phyloP scores from a whole-genome alignment of 371 early-diverging fungal species.

The Amoeboaphelidium protococcarum region DNA sequence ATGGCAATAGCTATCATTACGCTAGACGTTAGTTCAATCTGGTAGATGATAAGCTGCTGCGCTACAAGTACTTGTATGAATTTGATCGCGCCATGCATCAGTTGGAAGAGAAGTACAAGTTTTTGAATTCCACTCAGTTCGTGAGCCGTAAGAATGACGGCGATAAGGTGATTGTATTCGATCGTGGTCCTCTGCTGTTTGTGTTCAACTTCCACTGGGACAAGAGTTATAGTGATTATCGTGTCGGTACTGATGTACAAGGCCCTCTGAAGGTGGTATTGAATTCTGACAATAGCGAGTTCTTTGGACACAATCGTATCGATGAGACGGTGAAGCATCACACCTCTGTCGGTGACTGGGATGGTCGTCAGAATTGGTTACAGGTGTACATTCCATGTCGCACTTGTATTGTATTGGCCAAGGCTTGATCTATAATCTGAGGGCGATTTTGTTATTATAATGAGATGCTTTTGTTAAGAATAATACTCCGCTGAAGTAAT shows the following conservation, averaged over 20 bases:
- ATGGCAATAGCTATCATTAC: conserved; percentile 57
- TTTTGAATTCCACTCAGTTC: conserved; percentile 32
- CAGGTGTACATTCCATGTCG: conserved; percentile 12
- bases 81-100: conserved; percentile 64
- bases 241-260: conserved; percentile 28
- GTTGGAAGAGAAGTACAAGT: conserved; percentile 33
- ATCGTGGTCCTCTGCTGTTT: conserved; percentile 54
- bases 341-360: conserved; percentile 22
- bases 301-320: conserved; percentile 53
- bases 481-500: no score
- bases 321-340: conserved; percentile 1
- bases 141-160: conserved; percentile 69
- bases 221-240: conserved; percentile 56
- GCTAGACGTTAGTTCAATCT: conserved; percentile 82
- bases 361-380: conserved; percentile 35
- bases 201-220: conserved; percentile 84
- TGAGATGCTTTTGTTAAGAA: no score
- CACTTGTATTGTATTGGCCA: no score
- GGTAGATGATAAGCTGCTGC: conserved; percentile 46
- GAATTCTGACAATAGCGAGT: conserved; percentile 40
- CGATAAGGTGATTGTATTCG: conserved; percentile 76
- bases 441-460: no score
- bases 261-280: conserved; percentile 21
- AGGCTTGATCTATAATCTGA: no score
- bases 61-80: conserved; percentile 68